Conservation (phyloP, 176 grass and related monocot species). For the Oryza nivara region DNA sequence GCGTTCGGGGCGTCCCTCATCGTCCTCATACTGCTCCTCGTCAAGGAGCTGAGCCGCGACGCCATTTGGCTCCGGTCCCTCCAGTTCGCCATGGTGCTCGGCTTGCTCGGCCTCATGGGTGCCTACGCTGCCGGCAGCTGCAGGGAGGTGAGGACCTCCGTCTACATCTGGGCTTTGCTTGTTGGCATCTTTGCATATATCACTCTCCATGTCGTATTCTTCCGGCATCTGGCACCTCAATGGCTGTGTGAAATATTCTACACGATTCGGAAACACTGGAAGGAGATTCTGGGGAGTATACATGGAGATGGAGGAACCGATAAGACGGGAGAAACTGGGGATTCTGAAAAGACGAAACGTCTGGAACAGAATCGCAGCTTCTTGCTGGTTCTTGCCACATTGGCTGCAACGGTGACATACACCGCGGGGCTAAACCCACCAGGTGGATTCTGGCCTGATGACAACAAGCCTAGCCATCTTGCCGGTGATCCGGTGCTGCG, state of each 20-base stretch:
- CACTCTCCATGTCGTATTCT: constrained; percentile 48
- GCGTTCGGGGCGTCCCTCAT: constrained; percentile 46
- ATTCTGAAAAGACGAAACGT: background rate
- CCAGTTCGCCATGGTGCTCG: constrained; percentile 44
- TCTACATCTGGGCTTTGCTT: constrained; percentile 54
- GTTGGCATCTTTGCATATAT: constrained; percentile 52
- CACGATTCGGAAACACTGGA: background rate
- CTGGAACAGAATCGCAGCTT: constrained; percentile 43
- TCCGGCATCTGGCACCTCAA: constrained; percentile 32
- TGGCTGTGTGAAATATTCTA: background rate
- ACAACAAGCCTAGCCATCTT: background rate
- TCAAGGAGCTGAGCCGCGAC: constrained; percentile 32
- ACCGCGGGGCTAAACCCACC: constrained; percentile 43
- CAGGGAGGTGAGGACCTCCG: constrained; percentile 47
- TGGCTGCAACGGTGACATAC: constrained; percentile 46
- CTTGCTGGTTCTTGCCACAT: constrained; percentile 45
- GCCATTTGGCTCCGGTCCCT: constrained; percentile 50
- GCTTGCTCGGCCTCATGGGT: constrained; percentile 53
- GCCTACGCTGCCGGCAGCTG: constrained; percentile 55
- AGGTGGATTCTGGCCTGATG: constrained; percentile 50
- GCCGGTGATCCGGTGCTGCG: constrained; percentile 43
- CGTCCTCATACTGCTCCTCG: constrained; percentile 41
- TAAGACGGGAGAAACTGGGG: background rate
- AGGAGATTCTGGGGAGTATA: background rate
- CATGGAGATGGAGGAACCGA: background rate